These are phyloP conservation scores for Xanthoconium purpureum DNA, from an alignment of 768 basidiomycete species.

Conservation along the genomic window DNA sequence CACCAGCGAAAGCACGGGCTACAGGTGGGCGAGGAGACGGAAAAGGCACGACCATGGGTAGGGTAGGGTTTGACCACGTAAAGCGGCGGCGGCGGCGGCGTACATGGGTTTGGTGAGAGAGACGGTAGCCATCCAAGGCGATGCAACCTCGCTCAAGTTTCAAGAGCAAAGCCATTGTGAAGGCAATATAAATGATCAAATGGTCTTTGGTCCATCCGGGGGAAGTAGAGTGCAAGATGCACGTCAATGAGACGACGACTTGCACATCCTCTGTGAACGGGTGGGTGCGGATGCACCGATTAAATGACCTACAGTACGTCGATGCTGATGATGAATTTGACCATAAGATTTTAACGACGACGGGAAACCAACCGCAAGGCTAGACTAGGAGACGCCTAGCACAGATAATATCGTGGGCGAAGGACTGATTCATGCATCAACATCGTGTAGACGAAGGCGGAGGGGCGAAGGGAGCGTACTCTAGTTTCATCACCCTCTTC, in stretches of 20 bases:
- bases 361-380: neutral
- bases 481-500: neutral
- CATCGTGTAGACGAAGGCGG: neutral
- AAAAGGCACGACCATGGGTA: neutral
- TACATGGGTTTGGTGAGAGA: neutral
- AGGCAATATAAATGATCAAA: neutral
- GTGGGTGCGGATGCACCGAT: neutral
- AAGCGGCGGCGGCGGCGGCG: neutral
- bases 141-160: neutral
- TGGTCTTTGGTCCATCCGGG: neutral
- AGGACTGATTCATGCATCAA: neutral
- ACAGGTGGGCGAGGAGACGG: neutral
- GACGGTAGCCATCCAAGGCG: neutral
- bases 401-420: neutral
- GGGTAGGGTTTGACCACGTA: neutral
- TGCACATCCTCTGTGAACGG: neutral
- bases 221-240: neutral
- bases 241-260: neutral
- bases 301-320: neutral
- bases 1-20: neutral
- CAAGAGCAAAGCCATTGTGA: neutral
- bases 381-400: constrained; percentile 8
- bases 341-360: neutral
- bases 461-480: neutral
- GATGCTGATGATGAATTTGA: neutral